Base-by-base conservation (phyloP, 192 early-diverging fungal species). In the Podila verticillata region DNA sequence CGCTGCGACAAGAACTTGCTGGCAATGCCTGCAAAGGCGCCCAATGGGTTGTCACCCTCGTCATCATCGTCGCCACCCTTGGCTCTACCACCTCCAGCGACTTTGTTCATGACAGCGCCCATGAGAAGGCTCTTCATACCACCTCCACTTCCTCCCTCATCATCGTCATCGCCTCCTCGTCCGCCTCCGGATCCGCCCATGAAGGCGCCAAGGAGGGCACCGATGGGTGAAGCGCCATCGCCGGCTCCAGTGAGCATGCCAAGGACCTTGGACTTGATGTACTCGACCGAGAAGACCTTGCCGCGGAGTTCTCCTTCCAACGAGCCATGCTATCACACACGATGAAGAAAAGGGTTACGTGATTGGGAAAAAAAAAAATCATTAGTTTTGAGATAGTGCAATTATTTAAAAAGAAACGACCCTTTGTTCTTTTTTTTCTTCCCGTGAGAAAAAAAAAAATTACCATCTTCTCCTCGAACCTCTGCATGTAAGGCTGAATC, bases 401-500 rank as follows among this genome's bases (percentile, higher is more conserved):
- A 60, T 31, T 31, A 26, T 24, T 7, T 29, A 60, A 7, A 3
- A 0, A 30, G 7, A 0, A 8, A 15, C 24, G 15, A n/a, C n/a
- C n/a, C n/a, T n/a, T n/a, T 54, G 44, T 10, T 48, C 48, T 65
- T 48, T 34, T 66, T 51, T 66, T 66, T 56, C 6, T 58, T 5
- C 10, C 12, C 49, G 20, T 32, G n/a, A 56, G 39, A 66, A 26
- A 49, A 48, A 65, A 29, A 39, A 65, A 32, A 30, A 56, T 22
- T 80, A 72, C 77, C 77, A 80, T 72, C 66, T 80, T 72, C 22
- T 32, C 54, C 66, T 80, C 77, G 54, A 80, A 80, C 61, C 39
- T 64, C 20, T 72, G 54, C 29, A 80, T 51, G 39, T 72, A 72
- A 28, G 77, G 77, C 57, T 72, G 65, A 32, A 80, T 72, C 65